Evolutionary conservation across 768 basidiomycete genomes (phyloP).

Genomic region (Hemileccinum rubropunctum): DNA sequence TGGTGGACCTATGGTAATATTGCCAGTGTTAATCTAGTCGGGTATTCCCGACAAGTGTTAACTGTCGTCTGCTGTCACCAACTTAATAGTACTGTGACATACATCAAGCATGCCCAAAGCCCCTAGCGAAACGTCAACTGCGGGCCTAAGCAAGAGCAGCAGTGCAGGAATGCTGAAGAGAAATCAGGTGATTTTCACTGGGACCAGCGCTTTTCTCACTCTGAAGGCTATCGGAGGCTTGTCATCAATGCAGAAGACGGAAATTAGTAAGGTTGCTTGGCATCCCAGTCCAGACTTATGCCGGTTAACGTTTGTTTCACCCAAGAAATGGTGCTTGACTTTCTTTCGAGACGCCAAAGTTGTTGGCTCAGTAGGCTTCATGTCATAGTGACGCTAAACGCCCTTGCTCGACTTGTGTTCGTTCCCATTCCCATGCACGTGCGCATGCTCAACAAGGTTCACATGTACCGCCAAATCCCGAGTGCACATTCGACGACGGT

Average conservation of each 20-base stretch:
- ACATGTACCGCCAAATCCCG: conserved; percentile 51
- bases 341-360: background rate
- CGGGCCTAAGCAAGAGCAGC: conserved; percentile 1
- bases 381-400: conserved; percentile 63
- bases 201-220: background rate
- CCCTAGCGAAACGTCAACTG: conserved; percentile 8
- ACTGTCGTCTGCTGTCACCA: too few relatives aligned
- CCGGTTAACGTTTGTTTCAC: conserved; percentile 12
- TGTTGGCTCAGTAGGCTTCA: conserved; percentile 2
- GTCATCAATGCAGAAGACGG: conserved; percentile 63
- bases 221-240: conserved; percentile 29
- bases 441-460: conserved; percentile 59
- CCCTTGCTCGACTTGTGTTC: conserved; percentile 74
- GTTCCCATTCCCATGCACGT: conserved; percentile 69
- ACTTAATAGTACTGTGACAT: background rate
- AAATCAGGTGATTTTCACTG: conserved; percentile 21
- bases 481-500: conserved; percentile 81
- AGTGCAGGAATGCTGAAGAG: conserved; percentile 16
- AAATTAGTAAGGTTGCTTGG: conserved; percentile 53
- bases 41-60: too few relatives aligned
- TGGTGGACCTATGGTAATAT: too few relatives aligned
- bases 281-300: conserved; percentile 2
- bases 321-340: conserved; percentile 58
- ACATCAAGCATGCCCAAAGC: conserved; percentile 39
- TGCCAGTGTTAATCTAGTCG: too few relatives aligned